Conservation (phyloP, 345 rosid species). For the Salix exigua region DNA sequence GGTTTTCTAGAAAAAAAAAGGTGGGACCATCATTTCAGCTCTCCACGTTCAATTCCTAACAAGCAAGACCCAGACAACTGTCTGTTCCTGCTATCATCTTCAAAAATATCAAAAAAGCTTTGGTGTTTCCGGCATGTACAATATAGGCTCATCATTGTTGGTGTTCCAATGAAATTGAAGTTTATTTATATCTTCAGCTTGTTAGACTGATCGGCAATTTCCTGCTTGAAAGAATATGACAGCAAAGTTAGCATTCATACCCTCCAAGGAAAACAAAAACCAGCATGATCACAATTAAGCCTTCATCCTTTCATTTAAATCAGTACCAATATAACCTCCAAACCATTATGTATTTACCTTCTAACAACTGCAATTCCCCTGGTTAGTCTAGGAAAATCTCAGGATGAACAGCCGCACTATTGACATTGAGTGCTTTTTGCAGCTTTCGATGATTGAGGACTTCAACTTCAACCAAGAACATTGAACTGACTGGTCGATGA, state of each 20-base stretch:
- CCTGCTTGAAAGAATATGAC: slow-evolving; percentile 16
- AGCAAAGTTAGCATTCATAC: not conserved
- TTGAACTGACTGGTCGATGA: slow-evolving; percentile 93
- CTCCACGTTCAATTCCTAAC: not conserved
- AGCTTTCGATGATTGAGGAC: slow-evolving; percentile 76
- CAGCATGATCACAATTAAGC: not conserved
- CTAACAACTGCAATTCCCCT: slow-evolving; percentile 15
- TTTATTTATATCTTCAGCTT: not conserved
- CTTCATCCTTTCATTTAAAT: not conserved
- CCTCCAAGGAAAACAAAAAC: not conserved
- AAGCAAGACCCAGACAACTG: slow-evolving; percentile 2
- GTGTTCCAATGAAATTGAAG: not conserved
- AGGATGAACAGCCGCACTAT: slow-evolving; percentile 70
- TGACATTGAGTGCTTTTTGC: slow-evolving; percentile 67
- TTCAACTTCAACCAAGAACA: slow-evolving; percentile 68
- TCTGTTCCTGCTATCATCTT: not conserved
- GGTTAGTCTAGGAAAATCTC: slow-evolving; percentile 45
- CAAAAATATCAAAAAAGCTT: not conserved
- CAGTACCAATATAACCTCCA: not conserved
- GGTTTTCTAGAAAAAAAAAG: not conserved
- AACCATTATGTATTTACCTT: slow-evolving; percentile 22
- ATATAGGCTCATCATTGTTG: slow-evolving; percentile 5
- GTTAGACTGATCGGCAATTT: slow-evolving; percentile 3
- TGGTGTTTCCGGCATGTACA: slow-evolving; percentile 6
- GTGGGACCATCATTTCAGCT: not conserved